These are phyloP conservation scores for Boletellus ananas DNA, from an alignment of 768 basidiomycete genomes.

Conservation along the genomic window DNA sequence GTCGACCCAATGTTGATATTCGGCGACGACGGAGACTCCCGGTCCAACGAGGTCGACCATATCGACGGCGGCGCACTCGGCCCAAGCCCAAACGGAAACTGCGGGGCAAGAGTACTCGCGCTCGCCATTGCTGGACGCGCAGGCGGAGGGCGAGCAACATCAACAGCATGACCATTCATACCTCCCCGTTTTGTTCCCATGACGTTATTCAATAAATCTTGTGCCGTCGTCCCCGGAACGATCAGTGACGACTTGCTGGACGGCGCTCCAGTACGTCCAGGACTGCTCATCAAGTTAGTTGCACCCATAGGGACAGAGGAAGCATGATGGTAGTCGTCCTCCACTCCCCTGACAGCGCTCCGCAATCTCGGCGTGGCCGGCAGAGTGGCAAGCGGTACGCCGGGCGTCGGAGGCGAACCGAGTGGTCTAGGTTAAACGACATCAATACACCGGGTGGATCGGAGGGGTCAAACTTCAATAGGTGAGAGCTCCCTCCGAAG, in stretches of 20 bases:
- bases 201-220: slow-evolving; percentile 57
- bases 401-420: slow-evolving; percentile 16
- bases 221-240: slow-evolving; percentile 51
- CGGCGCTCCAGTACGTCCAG: slow-evolving; percentile 27
- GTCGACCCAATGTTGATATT: too few relatives aligned
- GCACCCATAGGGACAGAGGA: too few relatives aligned
- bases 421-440: slow-evolving; percentile 8
- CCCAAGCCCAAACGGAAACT: slow-evolving; percentile 52
- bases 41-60: slow-evolving; percentile 61
- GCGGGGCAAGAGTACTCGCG: slow-evolving; percentile 32
- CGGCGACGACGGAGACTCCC: slow-evolving; percentile 24
- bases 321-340: too few relatives aligned
- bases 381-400: slow-evolving; percentile 1
- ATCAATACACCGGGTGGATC: too few relatives aligned
- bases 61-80: slow-evolving; percentile 53
- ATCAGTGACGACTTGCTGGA: slow-evolving; percentile 14
- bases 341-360: neutral
- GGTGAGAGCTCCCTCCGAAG: too few relatives aligned
- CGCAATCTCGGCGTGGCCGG: slow-evolving; percentile 20
- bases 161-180: slow-evolving; percentile 1
- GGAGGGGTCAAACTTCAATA: too few relatives aligned
- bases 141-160: slow-evolving; percentile 13
- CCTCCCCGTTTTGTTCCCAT: slow-evolving; percentile 19
- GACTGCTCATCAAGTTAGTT: neutral
- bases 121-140: slow-evolving; percentile 19